phyloP scores from a whole-genome alignment of 1,139 yeast species.

The Yamadazyma buinensis region DNA sequence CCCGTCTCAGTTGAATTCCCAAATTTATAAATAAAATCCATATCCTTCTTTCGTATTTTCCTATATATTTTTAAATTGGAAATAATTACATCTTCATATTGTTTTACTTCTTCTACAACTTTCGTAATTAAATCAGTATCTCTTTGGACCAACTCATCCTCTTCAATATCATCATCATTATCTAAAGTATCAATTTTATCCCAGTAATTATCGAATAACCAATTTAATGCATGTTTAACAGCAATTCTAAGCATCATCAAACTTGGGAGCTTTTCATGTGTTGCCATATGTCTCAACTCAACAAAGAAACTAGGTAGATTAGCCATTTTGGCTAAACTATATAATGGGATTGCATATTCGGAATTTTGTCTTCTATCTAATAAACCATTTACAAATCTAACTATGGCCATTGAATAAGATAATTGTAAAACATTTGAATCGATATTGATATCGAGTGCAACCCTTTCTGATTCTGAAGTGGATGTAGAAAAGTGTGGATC shows the following conservation, averaged over 20 bases:
- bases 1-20: constrained; percentile 40
- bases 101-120: constrained; percentile 2
- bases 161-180: constrained; percentile 22
- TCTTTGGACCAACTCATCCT: constrained; percentile 18
- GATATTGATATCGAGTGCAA: background rate
- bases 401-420: constrained; percentile 71
- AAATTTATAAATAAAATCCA: constrained; percentile 30
- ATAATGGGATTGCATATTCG: constrained; percentile 73
- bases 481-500: constrained; percentile 27
- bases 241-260: constrained; percentile 61
- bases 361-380: constrained; percentile 86
- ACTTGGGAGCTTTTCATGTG: constrained; percentile 83
- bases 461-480: constrained; percentile 7
- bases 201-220: constrained; percentile 85
- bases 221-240: constrained; percentile 57
- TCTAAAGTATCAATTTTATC: constrained; percentile 26
- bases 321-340: constrained; percentile 64
- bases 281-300: constrained; percentile 85
- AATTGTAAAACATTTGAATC: constrained; percentile 33
- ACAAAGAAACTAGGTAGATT: constrained; percentile 81
- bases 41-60: constrained; percentile 44
- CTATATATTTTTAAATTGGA: constrained; percentile 27
- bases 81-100: constrained; percentile 6
- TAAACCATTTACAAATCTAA: constrained; percentile 87
- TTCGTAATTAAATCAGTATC: constrained; percentile 7